Percentiles rank a stretch among this genome's conserved stretches.
phyloP scores from a whole-genome alignment of 495 filamentous ascomycete species.

The Podospora bellae-mahoneyi region DNA sequence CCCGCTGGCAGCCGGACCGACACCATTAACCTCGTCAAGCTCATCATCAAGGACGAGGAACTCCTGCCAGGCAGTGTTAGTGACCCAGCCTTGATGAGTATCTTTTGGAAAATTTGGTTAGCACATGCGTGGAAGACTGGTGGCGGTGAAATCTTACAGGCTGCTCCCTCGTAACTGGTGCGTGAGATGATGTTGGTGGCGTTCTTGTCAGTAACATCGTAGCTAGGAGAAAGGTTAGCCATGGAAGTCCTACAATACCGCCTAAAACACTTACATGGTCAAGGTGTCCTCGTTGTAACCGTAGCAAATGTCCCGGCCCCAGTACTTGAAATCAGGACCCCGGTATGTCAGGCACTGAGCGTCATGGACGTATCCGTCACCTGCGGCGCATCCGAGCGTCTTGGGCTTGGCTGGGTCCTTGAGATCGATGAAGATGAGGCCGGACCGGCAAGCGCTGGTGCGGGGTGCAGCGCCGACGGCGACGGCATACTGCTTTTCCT shows the following conservation, averaged over 20 bases:
- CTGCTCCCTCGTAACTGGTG: constrained; percentile 51
- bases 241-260: not conserved
- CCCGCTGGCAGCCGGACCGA: constrained; percentile 40
- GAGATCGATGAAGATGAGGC: constrained; percentile 52
- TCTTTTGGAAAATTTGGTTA: constrained; percentile 2
- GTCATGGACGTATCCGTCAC: constrained; percentile 56
- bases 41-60: constrained; percentile 57
- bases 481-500: constrained; percentile 41
- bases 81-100: constrained; percentile 54
- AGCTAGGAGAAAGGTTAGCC: constrained; percentile 25
- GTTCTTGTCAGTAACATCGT: constrained; percentile 53
- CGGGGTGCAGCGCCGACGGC: constrained; percentile 47
- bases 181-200: constrained; percentile 48
- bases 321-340: constrained; percentile 50
- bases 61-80: constrained; percentile 38
- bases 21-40: constrained; percentile 46
- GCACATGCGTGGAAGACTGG: constrained; percentile 20
- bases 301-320: constrained; percentile 54
- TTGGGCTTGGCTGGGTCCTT: constrained; percentile 47
- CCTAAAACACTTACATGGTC: constrained; percentile 31
- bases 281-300: constrained; percentile 49
- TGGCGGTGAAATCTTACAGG: constrained; percentile 27
- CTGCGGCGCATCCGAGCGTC: constrained; percentile 42
- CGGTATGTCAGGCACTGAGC: constrained; percentile 55
- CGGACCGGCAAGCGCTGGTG: constrained; percentile 34